A percentile compares a stretch with the other conserved stretches of the same genome.
Conservation (phyloP, 176 grass and related monocot genomes). For the Stipa capillata region DNA sequence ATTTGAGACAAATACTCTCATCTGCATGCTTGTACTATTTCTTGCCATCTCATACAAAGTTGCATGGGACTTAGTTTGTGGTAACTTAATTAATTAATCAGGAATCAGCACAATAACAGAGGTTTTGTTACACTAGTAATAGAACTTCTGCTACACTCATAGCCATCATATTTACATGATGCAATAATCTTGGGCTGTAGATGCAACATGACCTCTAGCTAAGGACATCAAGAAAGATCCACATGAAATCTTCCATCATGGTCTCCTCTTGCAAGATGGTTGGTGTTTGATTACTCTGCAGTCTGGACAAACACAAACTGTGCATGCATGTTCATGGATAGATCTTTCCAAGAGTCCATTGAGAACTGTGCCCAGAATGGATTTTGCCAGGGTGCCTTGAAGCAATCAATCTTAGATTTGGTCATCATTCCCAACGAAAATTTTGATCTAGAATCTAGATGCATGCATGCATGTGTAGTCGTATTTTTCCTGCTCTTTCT, state of each 20-base stretch:
- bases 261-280: no score
- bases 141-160: not conserved
- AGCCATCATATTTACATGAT: not conserved
- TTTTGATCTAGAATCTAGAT: constrained; percentile 14
- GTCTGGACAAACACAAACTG: constrained; percentile 16
- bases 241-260: constrained; percentile 12
- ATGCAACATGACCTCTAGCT: constrained; percentile 17
- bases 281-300: not conserved
- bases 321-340: constrained; percentile 12
- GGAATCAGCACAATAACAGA: not conserved
- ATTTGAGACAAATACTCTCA: not conserved
- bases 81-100: not conserved
- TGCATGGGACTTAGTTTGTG: not conserved
- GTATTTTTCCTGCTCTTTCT: not conserved
- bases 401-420: constrained; percentile 1
- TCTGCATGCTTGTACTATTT: not conserved
- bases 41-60: not conserved
- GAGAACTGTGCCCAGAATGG: constrained; percentile 23
- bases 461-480: constrained; percentile 18
- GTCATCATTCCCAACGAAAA: not conserved
- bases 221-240: constrained; percentile 1
- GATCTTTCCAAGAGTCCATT: not conserved
- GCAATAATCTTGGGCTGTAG: not conserved
- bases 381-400: not conserved
- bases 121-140: no score